Evolutionary conservation across 345 rosid genomes (phyloP), one percentile per base, ranked within the genome.

Genomic region (Lepidium sativum): DNA sequence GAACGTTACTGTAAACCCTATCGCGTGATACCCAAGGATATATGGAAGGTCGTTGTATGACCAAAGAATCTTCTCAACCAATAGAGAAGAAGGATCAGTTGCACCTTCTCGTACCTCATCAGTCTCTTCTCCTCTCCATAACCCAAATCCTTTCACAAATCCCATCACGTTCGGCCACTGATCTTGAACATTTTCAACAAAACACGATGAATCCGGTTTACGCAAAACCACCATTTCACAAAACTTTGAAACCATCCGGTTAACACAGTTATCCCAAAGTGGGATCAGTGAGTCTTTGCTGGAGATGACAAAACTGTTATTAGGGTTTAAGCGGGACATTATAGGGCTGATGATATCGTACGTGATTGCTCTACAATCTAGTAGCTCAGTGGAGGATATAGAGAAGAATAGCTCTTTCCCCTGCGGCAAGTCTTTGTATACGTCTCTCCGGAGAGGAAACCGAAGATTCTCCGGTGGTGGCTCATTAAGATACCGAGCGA

Each of bases 51-150:
- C 99, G 77, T 64, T 51, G 77, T 75, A 94, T 8, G 91, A 86
- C 99, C 99, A 94, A 42, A 88, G 27, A 17, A 90, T 75, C 84
- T 94, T 94, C 74, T 88, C 86, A 2, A 73, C 83, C 47, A 94
- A 63, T 2, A 87, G 77, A 37, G 83, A 79, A 32, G 95, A 78
- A 1, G 99, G 96, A 14, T 86, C 83, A 5, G 74, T 12, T 27
- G 71, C 84, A 35, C 83, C 83, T 69, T 90, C 99, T 42, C 86
- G 80, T 15, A 79, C 33, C 59, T 67, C 84, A 29, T 86, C 89
- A 7, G 78, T 54, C 65, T 94, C 99, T 72, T 90, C 99, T 23
- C 99, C 99, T 72, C 99, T 88, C 99, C 99, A 94, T 57, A 94
- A 63, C 50, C 96, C 89, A 23, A 81, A 86, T 56, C 81, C 83